Base-by-base conservation (phyloP, 371 early-diverging fungal genomes). In the Saksenaea vasiformis region DNA sequence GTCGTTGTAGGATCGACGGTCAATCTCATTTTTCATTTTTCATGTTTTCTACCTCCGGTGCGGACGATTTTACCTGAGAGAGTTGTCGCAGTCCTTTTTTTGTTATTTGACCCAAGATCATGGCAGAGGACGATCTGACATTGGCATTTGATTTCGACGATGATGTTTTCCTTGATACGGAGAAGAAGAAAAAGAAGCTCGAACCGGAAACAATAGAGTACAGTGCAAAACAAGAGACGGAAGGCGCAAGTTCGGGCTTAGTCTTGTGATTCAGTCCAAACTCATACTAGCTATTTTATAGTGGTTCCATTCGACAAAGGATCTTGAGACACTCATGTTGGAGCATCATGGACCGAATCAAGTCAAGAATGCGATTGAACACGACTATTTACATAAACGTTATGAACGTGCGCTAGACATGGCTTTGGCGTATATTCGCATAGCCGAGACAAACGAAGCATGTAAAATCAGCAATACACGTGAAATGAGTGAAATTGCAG, bases 331-430 rank as follows among this genome's bases (percentile, higher is more conserved):
- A 5, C 34, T 78, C 15, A 81, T 81, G 82, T 35, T 68, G 24
- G 76, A 77, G 41, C 63, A 68, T 27, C 71, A 70, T 57, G 82
- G 82, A n/a, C 79, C 82, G 7, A 77, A 71, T 56, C 71, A 78
- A 31, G 24, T 78, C 3, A 76, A 73, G 54, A 67, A 56, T 39
- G 59, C 77, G 1, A 69, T 78, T 59, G 78, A 78, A 55, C 76
- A 81, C 56, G 73, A 81, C 27, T 81, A 78, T 56, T 51, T 81
- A 0, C 61, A 77, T 54, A 78, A 75, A 37, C 68, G 62, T 5
- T 81, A 81, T 53, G 73, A 73, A 13, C 59, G 43, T 26, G 82
- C 82, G 4, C 58, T 81, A 9, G 58, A 67, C 13, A 44, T 34
- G 2, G 73, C 76, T 0, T 64, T 81, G 17, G 66, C 26, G 26